Conservation (phyloP, 306 rosid genomes). For the Echinosophora koreensis region DNA sequence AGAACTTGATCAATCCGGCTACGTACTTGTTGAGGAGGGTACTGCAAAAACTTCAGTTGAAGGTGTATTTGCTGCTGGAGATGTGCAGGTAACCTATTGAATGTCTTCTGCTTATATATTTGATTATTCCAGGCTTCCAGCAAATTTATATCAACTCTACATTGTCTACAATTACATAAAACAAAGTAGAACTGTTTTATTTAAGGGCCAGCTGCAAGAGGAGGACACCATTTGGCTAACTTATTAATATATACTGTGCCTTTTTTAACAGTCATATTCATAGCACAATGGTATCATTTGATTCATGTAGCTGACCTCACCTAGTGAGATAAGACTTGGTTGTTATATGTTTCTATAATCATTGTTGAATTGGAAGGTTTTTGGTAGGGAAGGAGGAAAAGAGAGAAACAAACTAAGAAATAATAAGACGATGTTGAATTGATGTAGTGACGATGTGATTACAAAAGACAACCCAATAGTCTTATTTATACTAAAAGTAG, state of each 20-base stretch:
- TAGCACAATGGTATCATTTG: background rate
- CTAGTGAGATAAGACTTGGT: constrained; percentile 7
- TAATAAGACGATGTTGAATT: too few relatives aligned
- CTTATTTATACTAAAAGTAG: too few relatives aligned
- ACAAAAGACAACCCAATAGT: too few relatives aligned
- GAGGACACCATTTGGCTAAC: background rate
- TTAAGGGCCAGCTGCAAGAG: background rate
- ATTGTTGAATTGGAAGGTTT: too few relatives aligned
- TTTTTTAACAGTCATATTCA: background rate
- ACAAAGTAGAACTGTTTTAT: background rate
- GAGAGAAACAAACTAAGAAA: too few relatives aligned
- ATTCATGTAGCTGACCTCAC: background rate
- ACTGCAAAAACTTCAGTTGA: constrained; percentile 82
- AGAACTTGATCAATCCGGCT: constrained; percentile 77
- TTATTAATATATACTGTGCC: background rate
- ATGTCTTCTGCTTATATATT: background rate
- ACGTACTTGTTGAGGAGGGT: constrained; percentile 76
- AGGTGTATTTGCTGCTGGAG: constrained; percentile 96
- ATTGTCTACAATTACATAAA: background rate
- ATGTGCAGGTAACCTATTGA: constrained; percentile 78
- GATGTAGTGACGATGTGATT: too few relatives aligned
- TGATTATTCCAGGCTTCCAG: background rate
- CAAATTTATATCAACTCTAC: background rate
- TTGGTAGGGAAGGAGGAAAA: too few relatives aligned
- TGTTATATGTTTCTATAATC: background rate